Evolutionary conservation across 306 rosid species (phyloP).

Genomic region (Hylodesmum podocarpum): DNA sequence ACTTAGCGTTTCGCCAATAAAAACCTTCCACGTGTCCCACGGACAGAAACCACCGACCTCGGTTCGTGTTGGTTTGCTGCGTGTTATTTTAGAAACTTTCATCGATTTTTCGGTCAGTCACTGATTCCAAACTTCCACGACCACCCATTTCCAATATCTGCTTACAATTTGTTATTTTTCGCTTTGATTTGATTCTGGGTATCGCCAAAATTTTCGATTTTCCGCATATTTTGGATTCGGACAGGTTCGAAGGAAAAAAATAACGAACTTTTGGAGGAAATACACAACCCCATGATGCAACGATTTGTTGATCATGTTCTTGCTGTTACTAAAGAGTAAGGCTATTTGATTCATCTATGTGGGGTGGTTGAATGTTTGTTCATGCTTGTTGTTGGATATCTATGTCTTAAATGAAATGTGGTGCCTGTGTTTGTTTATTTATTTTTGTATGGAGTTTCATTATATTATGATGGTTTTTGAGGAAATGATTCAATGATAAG

Average conservation of each 20-base stretch:
- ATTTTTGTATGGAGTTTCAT: background rate
- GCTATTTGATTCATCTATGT: background rate
- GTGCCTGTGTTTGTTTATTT: background rate
- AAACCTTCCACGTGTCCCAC: conserved; percentile 23
- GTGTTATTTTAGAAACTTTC: background rate
- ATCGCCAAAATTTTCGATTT: background rate
- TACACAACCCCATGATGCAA: conserved; percentile 46
- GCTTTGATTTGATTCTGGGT: conserved; percentile 21
- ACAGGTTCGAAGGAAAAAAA: background rate
- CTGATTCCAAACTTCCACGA: conserved; percentile 22
- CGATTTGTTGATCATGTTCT: conserved; percentile 64
- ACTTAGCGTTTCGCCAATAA: background rate
- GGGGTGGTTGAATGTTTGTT: background rate
- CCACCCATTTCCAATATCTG: background rate
- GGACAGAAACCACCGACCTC: conserved; percentile 28
- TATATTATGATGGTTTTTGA: background rate
- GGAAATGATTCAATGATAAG: background rate
- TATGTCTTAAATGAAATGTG: background rate
- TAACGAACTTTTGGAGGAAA: conserved; percentile 12
- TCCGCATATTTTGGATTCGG: conserved; percentile 21
- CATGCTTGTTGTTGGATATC: conserved; percentile 9
- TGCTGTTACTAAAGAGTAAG: conserved; percentile 85
- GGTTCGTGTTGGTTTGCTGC: background rate
- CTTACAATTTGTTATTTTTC: background rate
- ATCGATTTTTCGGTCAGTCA: background rate